Evolutionary conservation across 1,284 basidiomycete genomes (phyloP).

Genomic region (Trichosporon asahii): DNA sequence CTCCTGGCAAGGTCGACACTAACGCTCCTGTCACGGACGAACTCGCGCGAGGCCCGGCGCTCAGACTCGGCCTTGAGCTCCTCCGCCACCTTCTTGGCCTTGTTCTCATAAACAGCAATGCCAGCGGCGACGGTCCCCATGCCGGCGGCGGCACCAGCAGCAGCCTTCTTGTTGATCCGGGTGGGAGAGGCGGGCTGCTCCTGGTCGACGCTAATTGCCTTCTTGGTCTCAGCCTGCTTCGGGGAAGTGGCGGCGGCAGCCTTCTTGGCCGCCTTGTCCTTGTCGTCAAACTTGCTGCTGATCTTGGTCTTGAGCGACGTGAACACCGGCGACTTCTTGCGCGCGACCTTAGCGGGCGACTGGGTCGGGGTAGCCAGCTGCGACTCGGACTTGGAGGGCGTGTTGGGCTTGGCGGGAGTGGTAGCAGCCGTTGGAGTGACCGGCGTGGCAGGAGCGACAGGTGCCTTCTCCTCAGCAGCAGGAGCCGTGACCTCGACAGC

Average conservation of each 20-base stretch:
- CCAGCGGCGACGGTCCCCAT: not conserved
- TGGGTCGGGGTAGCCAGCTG: conserved; percentile 1
- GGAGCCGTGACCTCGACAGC: not conserved
- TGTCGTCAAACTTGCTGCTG: conserved; percentile 10
- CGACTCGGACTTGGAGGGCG: not conserved
- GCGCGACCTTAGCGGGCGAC: conserved; percentile 7
- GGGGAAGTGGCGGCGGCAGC: not conserved
- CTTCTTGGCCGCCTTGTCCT: conserved; percentile 4
- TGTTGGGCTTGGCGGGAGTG: not conserved
- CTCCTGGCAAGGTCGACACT: conserved; percentile 6
- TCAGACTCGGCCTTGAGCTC: not conserved
- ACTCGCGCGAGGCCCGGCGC: not conserved
- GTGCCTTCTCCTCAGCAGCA: not conserved
- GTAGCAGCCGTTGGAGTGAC: not conserved
- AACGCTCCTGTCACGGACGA: not conserved
- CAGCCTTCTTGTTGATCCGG: not conserved
- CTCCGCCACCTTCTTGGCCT: conserved; percentile 6
- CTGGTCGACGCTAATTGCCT: not conserved
- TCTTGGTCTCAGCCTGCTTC: not conserved
- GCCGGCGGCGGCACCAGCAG: not conserved
- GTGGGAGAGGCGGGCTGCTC: not conserved
- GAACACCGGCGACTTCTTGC: conserved; percentile 8
- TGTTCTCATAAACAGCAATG: not conserved
- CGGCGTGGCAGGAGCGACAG: not conserved
- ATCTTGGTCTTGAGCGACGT: conserved; percentile 5